Evolutionary conservation across 345 rosid genomes (phyloP), one percentile per base, ranked within the genome.

Genomic region (Gossypium stocksii): DNA sequence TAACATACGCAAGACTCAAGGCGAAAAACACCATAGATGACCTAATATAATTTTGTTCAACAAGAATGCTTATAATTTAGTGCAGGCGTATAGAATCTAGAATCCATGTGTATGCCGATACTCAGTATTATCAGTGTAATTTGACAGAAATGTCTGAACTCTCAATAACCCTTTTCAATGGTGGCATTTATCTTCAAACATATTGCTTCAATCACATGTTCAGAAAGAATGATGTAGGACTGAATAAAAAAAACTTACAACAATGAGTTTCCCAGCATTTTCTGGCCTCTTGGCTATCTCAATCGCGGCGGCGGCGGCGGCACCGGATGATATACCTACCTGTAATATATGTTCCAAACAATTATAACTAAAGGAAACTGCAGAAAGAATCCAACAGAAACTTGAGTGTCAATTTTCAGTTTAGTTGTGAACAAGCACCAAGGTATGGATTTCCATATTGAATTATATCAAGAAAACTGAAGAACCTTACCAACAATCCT

Each of bases 301-400:
- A 25, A 88, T 78, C 77, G 92, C 89, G 17, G 92, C 88, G 0
- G 86, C 88, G 0, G 92, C 79, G 0, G 87, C 94, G 12, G 87
- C 89, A 22, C 92, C 92, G 1, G 91, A 90, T 62, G 92, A 90
- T 76, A 90, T 88, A n/a, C 95, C 95, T 0, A 88, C 95, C 95
- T 86, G 78, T 6, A 75, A 25, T 27, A 41, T 25, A 19, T 25
- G 19, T 70, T 44, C 54, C 67, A 11, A 57, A 64, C 22, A 34
- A 25, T n/a, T 74, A 66, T 8, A 29, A 0, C 6, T 17, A 0
- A 67, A n/a, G 67, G 38, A 23, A 57, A 9, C 57, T 72, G 19
- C 58, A 53, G 20, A n/a, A 48, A 12, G 13, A 48, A 48, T 48
- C 52, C 58, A 53, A 53, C 22, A 53, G 19, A 53, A 53, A 8